Evolutionary conservation across 2,329 filamentous ascomycete genomes (phyloP), one percentile per base, ranked within the genome.

Genomic region (Talaromyces piceae): DNA sequence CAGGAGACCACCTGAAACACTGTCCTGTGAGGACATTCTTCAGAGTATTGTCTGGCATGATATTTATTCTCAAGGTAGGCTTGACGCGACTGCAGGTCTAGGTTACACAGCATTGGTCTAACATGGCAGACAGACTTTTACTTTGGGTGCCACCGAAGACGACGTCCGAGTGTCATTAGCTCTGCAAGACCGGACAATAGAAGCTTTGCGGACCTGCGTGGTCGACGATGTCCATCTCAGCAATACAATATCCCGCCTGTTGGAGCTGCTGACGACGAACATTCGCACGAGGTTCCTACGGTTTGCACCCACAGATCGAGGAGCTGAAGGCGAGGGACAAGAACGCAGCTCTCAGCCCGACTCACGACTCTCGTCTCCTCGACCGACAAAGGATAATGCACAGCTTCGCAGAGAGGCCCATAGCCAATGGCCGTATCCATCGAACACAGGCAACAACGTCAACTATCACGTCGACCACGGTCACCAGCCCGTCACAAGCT

Each of bases 151-250:
- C 0, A 80, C 78, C 44, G 81, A 83, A 61, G 77, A 80, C 58
- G 79, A 84, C 52, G 77, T 84, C 11, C 75, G 77, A 27, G 73
- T 80, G 44, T 81, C 77, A 2, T 67, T 84, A 5, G 74, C 74
- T 22, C 71, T 84, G 2, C 76, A 84, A 54, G 78, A 81, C 56
- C 73, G 75, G 23, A 81, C 79, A 0, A 76, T 82, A 6, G 74
- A 78, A 55, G 79, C 78, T 7, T 68, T 85, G 33, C 75, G 77
- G 27, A 80, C 75, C 25, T 79, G 76, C 58, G 80, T 83, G 20
- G 81, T 84, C 18, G 81, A 85, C 59, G 81, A 85, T 58, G 80
- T 84, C 13, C 81, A 85, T 61, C 74, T 85, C 2, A 79, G 77
- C 45, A 77, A 80, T 56, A 78, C 79, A 22, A 83, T 83, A 53